Base-by-base conservation (phyloP, 139 green algal species). In the Auxenochlorella protothecoides region DNA sequence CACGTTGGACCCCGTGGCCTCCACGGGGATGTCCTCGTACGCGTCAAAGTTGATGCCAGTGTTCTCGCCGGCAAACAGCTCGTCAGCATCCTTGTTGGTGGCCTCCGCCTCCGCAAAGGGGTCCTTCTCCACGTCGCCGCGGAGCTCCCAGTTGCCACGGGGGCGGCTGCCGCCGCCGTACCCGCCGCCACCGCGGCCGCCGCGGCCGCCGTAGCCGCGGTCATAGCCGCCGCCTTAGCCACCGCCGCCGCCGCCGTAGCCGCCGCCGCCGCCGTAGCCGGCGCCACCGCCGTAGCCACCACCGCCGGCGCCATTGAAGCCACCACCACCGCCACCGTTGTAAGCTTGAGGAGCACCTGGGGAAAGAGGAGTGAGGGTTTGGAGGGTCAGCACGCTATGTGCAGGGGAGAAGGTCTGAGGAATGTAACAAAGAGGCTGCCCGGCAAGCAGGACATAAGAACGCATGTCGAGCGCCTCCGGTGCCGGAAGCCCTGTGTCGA, bases 21-120 rank as follows among this genome's bases (percentile, higher is more conserved):
- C 93, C 59, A 98, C 94, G 4, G 94, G 94, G 76, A 99, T 99
- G 87, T 99, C 94, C 72, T 98, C 93, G 71, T 98, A 98, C 3
- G 90, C 92, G 55, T 97, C 89, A 76, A 99, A 99, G 84, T 99
- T 92, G 74, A 99, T 98, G 63, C 92, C 94, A 3, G 93, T 96
- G 85, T 97, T 97, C 84, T 97, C 90, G 1, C 74, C 77, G 4
- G 65, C 63, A 67, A 96, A 97, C 55, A 96, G 70, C 55, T 72
- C 68, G 72, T 91, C 85, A 11, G 80, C 62, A 77, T 92, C 87
- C 3, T 84, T 77, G 76, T 91, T 91, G 59, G 76, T 70, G 14
- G 71, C 61, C 5, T 89, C 85, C 16, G 83, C 76, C 71, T 82
- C 71, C 4, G 73, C 82, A 72, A 89, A 89, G 5, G 87, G 85